Evolutionary conservation across 192 early-diverging fungal genomes (phyloP), one percentile per base, ranked within the genome.

Genomic region (Geosiphon pyriformis): DNA sequence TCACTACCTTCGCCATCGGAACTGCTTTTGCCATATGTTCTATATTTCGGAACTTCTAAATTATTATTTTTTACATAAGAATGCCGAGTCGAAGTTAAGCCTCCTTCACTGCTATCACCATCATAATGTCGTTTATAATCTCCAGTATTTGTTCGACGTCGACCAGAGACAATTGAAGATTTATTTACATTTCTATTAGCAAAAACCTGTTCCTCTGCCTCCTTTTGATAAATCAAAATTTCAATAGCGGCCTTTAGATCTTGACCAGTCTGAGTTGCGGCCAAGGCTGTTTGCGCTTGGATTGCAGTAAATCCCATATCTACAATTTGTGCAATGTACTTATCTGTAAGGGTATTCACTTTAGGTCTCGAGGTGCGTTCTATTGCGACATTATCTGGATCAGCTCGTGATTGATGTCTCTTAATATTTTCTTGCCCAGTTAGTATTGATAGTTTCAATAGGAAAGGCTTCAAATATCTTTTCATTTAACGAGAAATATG

Each of bases 261-360:
- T 0, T 83, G 78, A n/a, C 87, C 81, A 58, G 74, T 82, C 12
- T 80, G 82, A 1, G 86, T 81, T 34, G 86, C 87, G 31, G 81
- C 82, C 52, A 96, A 70, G 2, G 94, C 92, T 20, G 78, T 67
- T 48, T 69, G 76, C 0, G 92, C 85, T 57, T 84, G 77, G 6
- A 82, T 80, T 0, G 72, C 73, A 22, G 88, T 80, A 69, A 93
- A 96, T 0, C 92, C 92, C 85, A 92, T 91, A 27, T 83, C 84
- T 15, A 86, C 82, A 42, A 96, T 80, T 74, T 88, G 82, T 3
- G 89, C 85, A 64, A 94, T 82, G 4, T 42, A 52, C 52, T 53
- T 30, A 66, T 66, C 64, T 8, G 35, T 66, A 55, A n/a, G 30
- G 22, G 26, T 66, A 25, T 17, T 22, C 25, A 34, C n/a, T 0